A percentile compares a stretch with the other conserved stretches of the same genome.
Evolutionary conservation across 2,329 filamentous ascomycete species (phyloP).

Genomic region (Metarhizium sp.): DNA sequence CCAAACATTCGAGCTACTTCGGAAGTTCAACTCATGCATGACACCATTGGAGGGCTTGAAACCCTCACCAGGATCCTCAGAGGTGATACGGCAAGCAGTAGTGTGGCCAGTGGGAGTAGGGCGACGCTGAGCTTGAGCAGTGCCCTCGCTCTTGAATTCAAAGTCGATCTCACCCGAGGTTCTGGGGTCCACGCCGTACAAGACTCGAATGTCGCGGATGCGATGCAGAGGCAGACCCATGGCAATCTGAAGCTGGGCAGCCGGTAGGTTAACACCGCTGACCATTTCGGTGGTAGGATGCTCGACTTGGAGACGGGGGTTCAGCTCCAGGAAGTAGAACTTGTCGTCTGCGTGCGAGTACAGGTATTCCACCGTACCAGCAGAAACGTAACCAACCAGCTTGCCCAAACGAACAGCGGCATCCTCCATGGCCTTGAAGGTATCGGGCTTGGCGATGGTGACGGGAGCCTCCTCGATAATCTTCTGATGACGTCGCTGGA

Average conservation of each 20-base stretch:
- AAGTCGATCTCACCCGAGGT: constrained; percentile 86
- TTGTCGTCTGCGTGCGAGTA: constrained; percentile 98
- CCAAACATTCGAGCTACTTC: constrained; percentile 98
- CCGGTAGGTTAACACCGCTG: constrained; percentile 91
- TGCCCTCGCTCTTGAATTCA: constrained; percentile 82
- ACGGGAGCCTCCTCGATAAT: constrained; percentile 99
- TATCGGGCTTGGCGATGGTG: constrained; percentile 81
- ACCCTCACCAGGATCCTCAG: constrained; percentile 95
- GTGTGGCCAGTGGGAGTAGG: constrained; percentile 94
- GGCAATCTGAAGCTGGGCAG: constrained; percentile 94
- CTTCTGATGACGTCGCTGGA: constrained; percentile 97
- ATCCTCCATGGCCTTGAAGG: constrained; percentile 94
- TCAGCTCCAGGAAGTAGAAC: constrained; percentile 98
- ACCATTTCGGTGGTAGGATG: constrained; percentile 99
- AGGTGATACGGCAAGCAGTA: constrained; percentile 97
- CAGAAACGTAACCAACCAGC: constrained; percentile 95
- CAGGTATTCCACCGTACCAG: constrained; percentile 96
- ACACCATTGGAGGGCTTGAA: constrained; percentile 99
- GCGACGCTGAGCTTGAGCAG: constrained; percentile 74
- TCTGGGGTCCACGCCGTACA: constrained; percentile 93
- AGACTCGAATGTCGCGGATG: constrained; percentile 88
- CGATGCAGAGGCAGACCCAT: constrained; percentile 97
- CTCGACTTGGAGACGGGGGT: constrained; percentile 98
- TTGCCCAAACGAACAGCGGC: constrained; percentile 88
- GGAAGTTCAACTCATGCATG: constrained; percentile 98